Evolutionary conservation across 805 yeast species (phyloP).

Genomic region (Ogataea trehalophila): DNA sequence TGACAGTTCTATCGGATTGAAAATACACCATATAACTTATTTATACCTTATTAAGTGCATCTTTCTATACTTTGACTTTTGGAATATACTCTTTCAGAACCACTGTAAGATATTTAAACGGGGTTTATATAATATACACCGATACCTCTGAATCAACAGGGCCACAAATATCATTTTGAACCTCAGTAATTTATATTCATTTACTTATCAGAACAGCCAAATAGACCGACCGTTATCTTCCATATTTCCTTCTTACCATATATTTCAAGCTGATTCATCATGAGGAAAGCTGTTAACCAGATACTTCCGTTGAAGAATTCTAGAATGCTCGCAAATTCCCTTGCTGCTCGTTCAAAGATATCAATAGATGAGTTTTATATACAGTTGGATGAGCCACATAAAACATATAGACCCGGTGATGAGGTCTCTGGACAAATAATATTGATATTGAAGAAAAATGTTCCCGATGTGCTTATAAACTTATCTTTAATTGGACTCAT

Average conservation of each 20-base stretch:
- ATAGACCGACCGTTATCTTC: too few species aligned
- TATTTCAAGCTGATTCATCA: conserved; percentile 10
- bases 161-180: too few species aligned
- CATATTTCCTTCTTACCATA: neutral
- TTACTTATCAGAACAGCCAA: too few species aligned
- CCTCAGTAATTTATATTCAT: too few species aligned
- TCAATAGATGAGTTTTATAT: conserved; percentile 62
- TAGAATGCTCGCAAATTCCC: conserved; percentile 16
- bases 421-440: conserved; percentile 60
- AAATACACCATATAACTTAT: too few species aligned
- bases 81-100: too few species aligned
- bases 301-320: conserved; percentile 31
- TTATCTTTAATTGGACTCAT: conserved; percentile 54
- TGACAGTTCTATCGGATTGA: too few species aligned
- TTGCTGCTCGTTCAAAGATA: conserved; percentile 17
- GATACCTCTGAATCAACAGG: too few species aligned
- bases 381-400: conserved; percentile 68
- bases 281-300: conserved; percentile 50
- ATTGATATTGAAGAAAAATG: conserved; percentile 49
- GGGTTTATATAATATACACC: too few species aligned
- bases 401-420: conserved; percentile 77
- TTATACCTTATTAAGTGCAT: too few species aligned
- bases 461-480: conserved; percentile 48
- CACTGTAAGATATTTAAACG: too few species aligned
- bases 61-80: too few species aligned